Base-by-base conservation (phyloP, 768 basidiomycete species). In the Termitomyces sp. region DNA sequence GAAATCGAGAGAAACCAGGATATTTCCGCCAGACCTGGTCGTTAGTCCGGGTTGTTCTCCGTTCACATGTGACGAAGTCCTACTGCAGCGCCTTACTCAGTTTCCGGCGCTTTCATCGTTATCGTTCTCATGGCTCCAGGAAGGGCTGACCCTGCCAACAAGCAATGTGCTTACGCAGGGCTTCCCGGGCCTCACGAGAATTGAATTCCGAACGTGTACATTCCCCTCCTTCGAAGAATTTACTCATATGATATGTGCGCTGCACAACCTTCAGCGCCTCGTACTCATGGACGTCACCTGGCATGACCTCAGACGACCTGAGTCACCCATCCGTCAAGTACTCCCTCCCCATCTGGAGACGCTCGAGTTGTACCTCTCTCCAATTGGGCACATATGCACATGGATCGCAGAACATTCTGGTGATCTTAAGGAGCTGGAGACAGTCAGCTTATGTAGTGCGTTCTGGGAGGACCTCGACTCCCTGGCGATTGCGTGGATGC, bases 191-290 rank as follows among this genome's bases (percentile, higher is more conserved):
- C 60, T 69, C 7, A 64, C 62, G n/a, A 65, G 62, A 13, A 60
- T 69, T 26, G 68, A 69, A 53, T 63, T 69, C 15, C 61, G 65
- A 5, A 62, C 63, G 28, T 69, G 67, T 59, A 58, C 64, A 54
- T 69, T 69, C 45, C 56, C 60, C 22, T 64, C 62, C 0, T 66
- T 69, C 50, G 50, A 55, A 52, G 57, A 63, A 33, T 66, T 68
- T 31, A 54, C 62, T 10, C 31, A 55, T 20, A 60, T 64, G n/a
- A 59, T 69, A 34, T 65, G 64, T 42, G 64, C 66, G 5, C 60
- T 65, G 34, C 64, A 57, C 28, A 57, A 59, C 24, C 58, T 69
- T 13, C 65, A 55, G 16, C 24, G 60, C 26, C 60, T 69, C 26
- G 46, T 63, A 13, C 52, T 69, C 41, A 62, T 66, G 52, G 66